Percentiles rank a stretch among this genome's conserved stretches.
These are phyloP conservation scores for Lagerstroemia speciosa DNA, from an alignment of 345 rosid genomes.

Conservation along the genomic window DNA sequence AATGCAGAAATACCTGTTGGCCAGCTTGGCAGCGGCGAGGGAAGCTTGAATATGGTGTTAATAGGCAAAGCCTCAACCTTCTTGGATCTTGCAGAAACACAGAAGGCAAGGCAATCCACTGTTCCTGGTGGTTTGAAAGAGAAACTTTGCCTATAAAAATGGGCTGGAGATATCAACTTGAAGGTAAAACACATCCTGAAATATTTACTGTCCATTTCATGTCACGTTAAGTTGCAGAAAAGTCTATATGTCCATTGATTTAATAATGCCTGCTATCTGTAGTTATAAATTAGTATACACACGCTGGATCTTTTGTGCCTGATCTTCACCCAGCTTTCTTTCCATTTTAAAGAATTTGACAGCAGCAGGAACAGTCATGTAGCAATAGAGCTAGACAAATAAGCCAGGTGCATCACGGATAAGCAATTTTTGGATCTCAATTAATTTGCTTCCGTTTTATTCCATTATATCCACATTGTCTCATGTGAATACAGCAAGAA, in stretches of 20 bases:
- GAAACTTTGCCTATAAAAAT: neutral
- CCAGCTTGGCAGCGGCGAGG: slow-evolving; percentile 50
- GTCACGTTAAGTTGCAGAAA: neutral
- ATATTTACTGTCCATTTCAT: neutral
- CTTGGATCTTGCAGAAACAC: slow-evolving; percentile 14
- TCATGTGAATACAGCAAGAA: too few species aligned
- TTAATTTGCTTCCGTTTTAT: neutral
- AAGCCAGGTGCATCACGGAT: too few species aligned
- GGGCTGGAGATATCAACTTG: neutral
- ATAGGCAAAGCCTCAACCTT: slow-evolving; percentile 32
- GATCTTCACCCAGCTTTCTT: too few species aligned
- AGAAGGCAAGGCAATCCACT: slow-evolving; percentile 24
- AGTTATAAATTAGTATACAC: too few species aligned
- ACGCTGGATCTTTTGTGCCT: too few species aligned
- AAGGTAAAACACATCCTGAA: neutral
- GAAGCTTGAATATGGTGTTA: slow-evolving; percentile 46
- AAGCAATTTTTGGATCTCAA: neutral
- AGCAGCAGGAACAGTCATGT: too few species aligned
- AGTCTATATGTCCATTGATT: neutral
- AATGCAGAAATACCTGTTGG: slow-evolving; percentile 28
- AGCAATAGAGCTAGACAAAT: too few species aligned
- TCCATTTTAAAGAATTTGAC: too few species aligned
- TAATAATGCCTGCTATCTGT: neutral
- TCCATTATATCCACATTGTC: too few species aligned
- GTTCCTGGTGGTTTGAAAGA: slow-evolving; percentile 1